Percentiles rank a stretch among this genome's conserved stretches.
phyloP scores from a whole-genome alignment of 2,329 filamentous ascomycete species.

The Tolypocladium nubicola region DNA sequence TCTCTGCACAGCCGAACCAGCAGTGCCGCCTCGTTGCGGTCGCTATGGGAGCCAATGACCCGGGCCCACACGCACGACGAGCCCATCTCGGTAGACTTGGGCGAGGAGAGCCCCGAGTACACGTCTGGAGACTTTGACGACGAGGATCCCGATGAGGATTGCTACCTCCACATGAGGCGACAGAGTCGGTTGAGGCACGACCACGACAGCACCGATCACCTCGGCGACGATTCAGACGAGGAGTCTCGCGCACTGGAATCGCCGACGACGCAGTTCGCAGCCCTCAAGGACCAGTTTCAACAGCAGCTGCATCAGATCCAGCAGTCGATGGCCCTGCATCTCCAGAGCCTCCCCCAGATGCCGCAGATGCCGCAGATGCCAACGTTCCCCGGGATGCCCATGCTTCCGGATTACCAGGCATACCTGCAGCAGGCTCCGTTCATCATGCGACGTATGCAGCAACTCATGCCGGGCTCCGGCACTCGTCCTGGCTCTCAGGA shows the following conservation, averaged over 20 bases:
- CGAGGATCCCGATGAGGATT: constrained; percentile 27
- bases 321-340: constrained; percentile 54
- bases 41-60: constrained; percentile 50
- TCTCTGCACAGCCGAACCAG: constrained; percentile 50
- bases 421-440: constrained; percentile 49
- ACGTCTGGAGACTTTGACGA: constrained; percentile 33
- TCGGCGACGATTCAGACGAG: constrained; percentile 27
- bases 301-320: constrained; percentile 69
- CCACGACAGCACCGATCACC: constrained; percentile 20
- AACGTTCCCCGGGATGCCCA: constrained; percentile 45
- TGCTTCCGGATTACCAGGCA: constrained; percentile 62
- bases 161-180: constrained; percentile 24
- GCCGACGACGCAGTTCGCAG: constrained; percentile 52
- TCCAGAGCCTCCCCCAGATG: constrained; percentile 48
- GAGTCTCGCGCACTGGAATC: constrained; percentile 30
- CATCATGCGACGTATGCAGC: constrained; percentile 62
- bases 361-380: constrained; percentile 40
- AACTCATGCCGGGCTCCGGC: constrained; percentile 54
- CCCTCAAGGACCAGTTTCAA: constrained; percentile 62
- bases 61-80: constrained; percentile 20
- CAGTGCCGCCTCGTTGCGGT: constrained; percentile 57
- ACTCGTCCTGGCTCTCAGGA: constrained; percentile 37
- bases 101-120: constrained; percentile 33
- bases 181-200: constrained; percentile 16
- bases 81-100: constrained; percentile 29